Percentiles rank a stretch among this genome's conserved stretches.
These are phyloP conservation scores for Ogataea nitratoaversa DNA, from an alignment of 805 yeast species.

Conservation along the genomic window DNA sequence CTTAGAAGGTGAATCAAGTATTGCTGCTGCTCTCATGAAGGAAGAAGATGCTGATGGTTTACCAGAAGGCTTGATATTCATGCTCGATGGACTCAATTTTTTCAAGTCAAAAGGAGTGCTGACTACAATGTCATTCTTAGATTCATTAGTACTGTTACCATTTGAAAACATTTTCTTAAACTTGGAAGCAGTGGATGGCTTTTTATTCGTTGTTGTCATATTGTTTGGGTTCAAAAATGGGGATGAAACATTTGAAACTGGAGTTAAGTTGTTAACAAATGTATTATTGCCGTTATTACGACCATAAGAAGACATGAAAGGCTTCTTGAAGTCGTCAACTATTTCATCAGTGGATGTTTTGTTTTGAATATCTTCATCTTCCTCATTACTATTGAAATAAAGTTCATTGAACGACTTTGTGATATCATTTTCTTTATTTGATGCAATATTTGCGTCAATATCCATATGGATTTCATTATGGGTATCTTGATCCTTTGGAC, in stretches of 20 bases:
- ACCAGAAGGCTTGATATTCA: conserved; percentile 5
- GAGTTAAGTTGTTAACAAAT: conserved; percentile 10
- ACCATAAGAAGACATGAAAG: not conserved
- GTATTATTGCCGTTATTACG: conserved; percentile 3
- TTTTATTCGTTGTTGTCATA: conserved; percentile 9
- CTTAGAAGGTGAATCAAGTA: conserved; percentile 20
- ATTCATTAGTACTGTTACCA: not conserved
- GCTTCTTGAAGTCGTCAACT: not conserved
- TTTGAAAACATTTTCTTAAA: conserved; percentile 20
- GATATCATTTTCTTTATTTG: conserved; percentile 23
- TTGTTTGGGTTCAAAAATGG: conserved; percentile 23
- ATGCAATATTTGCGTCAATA: conserved; percentile 24
- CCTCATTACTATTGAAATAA: conserved; percentile 22
- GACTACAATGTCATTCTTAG: conserved; percentile 6
- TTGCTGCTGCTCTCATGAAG: conserved; percentile 9
- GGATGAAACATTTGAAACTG: conserved; percentile 16
- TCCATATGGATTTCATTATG: not conserved
- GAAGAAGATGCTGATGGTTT: conserved; percentile 3
- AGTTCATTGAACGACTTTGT: conserved; percentile 33
- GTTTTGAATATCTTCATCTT: conserved; percentile 1
- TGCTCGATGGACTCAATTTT: conserved; percentile 12
- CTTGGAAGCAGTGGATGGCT: conserved; percentile 20
- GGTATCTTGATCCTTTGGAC: conserved; percentile 14
- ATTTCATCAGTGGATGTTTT: not conserved
- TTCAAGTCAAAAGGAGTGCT: conserved; percentile 20